A percentile compares a stretch with the other conserved stretches of the same genome.
Evolutionary conservation across 2,329 filamentous ascomycete genomes (phyloP).

Genomic region (Gnomoniopsis smithogilvyi): DNA sequence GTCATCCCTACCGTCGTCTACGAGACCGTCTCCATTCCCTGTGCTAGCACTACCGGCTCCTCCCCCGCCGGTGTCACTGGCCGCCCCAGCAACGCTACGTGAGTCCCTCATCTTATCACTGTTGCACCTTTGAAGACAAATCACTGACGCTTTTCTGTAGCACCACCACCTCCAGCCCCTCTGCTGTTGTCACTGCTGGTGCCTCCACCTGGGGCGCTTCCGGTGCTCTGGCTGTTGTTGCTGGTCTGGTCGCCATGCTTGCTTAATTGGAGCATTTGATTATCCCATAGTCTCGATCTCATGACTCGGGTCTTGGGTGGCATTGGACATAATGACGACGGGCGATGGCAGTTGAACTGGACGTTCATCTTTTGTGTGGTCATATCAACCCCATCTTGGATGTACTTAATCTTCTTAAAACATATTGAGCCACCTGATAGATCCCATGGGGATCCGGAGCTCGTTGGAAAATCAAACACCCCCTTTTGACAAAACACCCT

Average conservation of each 20-base stretch:
- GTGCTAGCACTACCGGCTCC: constrained; percentile 32
- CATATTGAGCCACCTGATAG: constrained; percentile 12
- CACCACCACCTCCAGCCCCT: constrained; percentile 30
- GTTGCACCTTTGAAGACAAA: too few species aligned
- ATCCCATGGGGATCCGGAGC: constrained; percentile 13
- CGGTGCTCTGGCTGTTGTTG: constrained; percentile 50
- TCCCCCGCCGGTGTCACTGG: constrained; percentile 15
- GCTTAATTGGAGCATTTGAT: constrained; percentile 38
- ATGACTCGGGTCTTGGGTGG: constrained; percentile 28
- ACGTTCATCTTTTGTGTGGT: constrained; percentile 13
- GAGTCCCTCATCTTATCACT: constrained; percentile 19
- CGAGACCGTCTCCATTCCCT: constrained; percentile 42
- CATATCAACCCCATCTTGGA: constrained; percentile 6
- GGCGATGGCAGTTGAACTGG: not conserved
- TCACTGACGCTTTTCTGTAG: constrained; percentile 22
- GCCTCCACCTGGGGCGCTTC: constrained; percentile 53
- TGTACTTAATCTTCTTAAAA: constrained; percentile 13
- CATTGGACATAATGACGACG: not conserved
- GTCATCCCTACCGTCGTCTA: constrained; percentile 54
- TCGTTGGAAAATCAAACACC: constrained; percentile 10
- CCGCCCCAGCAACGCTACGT: constrained; percentile 28
- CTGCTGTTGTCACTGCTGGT: constrained; percentile 44
- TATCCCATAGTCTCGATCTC: constrained; percentile 30
- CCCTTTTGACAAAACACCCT: constrained; percentile 1
- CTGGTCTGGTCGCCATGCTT: constrained; percentile 52